phyloP scores from a whole-genome alignment of 225 moss, liverwort and hornwort genomes.

The Antitrichia curtipendula region DNA sequence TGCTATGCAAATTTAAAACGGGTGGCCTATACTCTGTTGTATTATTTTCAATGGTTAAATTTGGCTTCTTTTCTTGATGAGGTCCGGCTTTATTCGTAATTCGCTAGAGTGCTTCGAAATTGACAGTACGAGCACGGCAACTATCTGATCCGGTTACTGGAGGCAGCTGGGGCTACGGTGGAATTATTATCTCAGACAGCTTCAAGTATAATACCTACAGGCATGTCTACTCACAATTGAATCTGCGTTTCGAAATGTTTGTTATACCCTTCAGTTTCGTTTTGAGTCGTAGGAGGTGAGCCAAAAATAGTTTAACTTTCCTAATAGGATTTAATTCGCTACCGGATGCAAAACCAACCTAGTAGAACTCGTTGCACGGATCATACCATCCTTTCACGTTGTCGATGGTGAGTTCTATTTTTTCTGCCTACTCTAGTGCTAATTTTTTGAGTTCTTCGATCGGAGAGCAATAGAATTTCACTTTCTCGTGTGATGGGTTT shows the following conservation, averaged over 20 bases:
- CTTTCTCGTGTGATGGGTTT: background rate
- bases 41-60: background rate
- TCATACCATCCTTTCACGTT: background rate
- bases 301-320: background rate
- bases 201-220: conserved; percentile 2
- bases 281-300: background rate
- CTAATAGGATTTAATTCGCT: background rate
- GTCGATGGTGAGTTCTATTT: background rate
- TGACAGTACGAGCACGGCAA: conserved; percentile 39
- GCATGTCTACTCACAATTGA: conserved; percentile 1
- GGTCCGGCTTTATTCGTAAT: background rate
- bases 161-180: conserved; percentile 32
- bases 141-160: conserved; percentile 24
- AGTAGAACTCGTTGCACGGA: background rate
- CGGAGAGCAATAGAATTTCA: background rate
- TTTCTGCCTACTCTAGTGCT: background rate
- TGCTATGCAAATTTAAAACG: background rate
- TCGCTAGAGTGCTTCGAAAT: background rate
- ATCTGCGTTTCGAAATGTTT: background rate
- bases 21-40: background rate
- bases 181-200: conserved; percentile 5
- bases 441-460: background rate
- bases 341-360: background rate
- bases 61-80: background rate
- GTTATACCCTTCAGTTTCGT: background rate